Percentiles rank a stretch among this genome's conserved stretches.
phyloP scores from a whole-genome alignment of 352 stramenopile genomes.

The Plasmopara viticola region DNA sequence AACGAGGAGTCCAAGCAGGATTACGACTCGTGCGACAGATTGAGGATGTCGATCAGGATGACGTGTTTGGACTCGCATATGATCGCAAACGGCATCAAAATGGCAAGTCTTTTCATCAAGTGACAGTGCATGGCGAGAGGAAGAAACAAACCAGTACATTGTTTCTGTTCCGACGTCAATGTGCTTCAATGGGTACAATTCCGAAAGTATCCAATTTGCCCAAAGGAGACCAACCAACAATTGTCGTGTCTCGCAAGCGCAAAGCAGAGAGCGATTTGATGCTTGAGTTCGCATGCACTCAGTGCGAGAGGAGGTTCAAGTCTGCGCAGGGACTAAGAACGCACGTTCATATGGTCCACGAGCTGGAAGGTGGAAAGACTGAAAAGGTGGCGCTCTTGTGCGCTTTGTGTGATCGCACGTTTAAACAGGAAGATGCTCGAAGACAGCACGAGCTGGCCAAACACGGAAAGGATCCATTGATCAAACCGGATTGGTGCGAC shows the following conservation, averaged over 20 bases:
- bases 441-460: constrained; percentile 76
- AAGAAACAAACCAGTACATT: constrained; percentile 59
- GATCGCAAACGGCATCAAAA: constrained; percentile 86
- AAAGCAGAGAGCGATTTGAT: constrained; percentile 29
- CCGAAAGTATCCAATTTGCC: not conserved
- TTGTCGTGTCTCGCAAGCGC: constrained; percentile 20
- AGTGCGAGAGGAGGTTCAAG: constrained; percentile 65
- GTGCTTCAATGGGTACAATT: not conserved
- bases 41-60: constrained; percentile 41
- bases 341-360: constrained; percentile 82
- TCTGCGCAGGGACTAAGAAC: constrained; percentile 66
- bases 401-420: constrained; percentile 47
- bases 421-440: constrained; percentile 69
- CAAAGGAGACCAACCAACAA: not conserved
- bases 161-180: constrained; percentile 41
- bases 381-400: constrained; percentile 31
- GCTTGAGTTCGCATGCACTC: constrained; percentile 33
- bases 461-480: constrained; percentile 68
- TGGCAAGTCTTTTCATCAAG: constrained; percentile 78
- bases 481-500: constrained; percentile 77
- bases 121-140: constrained; percentile 63
- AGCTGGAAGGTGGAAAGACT: constrained; percentile 31
- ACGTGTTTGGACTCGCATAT: constrained; percentile 38
- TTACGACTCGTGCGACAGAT: constrained; percentile 41
- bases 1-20: constrained; percentile 38